Evolutionary conservation across 306 rosid genomes (phyloP).

Genomic region (Ceratonia siliqua): DNA sequence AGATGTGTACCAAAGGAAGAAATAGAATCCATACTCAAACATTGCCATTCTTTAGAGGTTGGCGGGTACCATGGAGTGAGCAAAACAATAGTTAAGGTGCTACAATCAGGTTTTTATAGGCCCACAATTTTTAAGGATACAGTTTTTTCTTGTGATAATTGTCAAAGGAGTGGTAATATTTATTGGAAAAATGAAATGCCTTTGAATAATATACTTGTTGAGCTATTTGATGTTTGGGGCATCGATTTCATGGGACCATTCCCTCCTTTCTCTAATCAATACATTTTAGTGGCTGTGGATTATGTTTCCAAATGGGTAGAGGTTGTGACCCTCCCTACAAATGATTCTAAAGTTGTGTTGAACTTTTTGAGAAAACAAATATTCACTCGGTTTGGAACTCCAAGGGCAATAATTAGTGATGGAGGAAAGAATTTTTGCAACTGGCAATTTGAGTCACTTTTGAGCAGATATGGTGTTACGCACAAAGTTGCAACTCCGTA

Average conservation of each 20-base stretch:
- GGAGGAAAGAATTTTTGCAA: background rate
- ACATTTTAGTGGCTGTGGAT: background rate
- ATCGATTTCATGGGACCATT: background rate
- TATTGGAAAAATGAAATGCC: background rate
- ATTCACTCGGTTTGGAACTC: background rate
- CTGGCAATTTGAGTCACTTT: background rate
- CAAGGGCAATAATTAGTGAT: background rate
- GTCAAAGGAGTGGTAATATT: background rate
- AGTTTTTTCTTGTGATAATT: background rate
- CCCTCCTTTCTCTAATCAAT: background rate
- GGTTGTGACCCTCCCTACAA: background rate
- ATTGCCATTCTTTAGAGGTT: too few relatives aligned
- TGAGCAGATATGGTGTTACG: background rate
- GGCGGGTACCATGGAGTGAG: too few relatives aligned
- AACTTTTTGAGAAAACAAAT: background rate
- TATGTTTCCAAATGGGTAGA: background rate
- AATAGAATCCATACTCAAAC: too few relatives aligned
- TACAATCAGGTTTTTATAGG: constrained; percentile 2
- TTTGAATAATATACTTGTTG: background rate
- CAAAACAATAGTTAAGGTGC: background rate
- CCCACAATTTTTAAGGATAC: background rate
- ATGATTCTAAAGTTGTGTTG: background rate
- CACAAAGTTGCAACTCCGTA: background rate
- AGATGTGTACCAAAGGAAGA: too few relatives aligned
- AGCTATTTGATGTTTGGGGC: background rate